These are phyloP conservation scores for Leptographium radiaticola DNA, from an alignment of 2,329 filamentous ascomycete genomes.

Conservation along the genomic window DNA sequence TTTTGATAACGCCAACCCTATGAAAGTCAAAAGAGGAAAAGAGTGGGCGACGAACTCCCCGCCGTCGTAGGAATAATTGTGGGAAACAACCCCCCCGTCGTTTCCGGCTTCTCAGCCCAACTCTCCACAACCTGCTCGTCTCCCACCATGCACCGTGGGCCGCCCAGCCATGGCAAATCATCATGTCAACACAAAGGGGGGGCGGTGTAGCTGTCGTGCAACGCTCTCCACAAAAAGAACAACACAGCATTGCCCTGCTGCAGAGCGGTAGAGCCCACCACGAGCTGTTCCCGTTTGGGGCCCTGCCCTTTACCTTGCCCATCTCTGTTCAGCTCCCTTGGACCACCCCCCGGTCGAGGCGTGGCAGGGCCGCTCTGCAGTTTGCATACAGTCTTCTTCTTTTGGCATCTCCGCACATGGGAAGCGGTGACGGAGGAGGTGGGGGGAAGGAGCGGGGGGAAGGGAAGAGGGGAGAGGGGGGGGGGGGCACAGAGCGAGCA, in stretches of 20 bases:
- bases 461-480: not conserved
- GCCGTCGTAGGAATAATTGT: too few species aligned
- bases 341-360: not conserved
- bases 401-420: not conserved
- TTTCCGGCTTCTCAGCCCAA: too few species aligned
- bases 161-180: not conserved
- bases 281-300: not conserved
- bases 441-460: not conserved
- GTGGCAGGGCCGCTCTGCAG: not conserved
- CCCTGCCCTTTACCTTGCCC: not conserved
- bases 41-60: too few species aligned
- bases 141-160: not conserved
- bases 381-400: not conserved
- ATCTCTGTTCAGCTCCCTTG: not conserved
- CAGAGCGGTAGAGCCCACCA: not conserved
- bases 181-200: not conserved
- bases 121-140: not conserved
- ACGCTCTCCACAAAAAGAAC: not conserved
- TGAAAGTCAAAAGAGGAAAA: too few species aligned
- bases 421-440: not conserved
- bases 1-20: too few species aligned
- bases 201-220: not conserved
- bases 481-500: too few species aligned
- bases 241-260: not conserved
- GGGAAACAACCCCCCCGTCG: too few species aligned